Evolutionary conservation across 2,329 filamentous ascomycete genomes (phyloP).

Genomic region (Claviceps sorghi): DNA sequence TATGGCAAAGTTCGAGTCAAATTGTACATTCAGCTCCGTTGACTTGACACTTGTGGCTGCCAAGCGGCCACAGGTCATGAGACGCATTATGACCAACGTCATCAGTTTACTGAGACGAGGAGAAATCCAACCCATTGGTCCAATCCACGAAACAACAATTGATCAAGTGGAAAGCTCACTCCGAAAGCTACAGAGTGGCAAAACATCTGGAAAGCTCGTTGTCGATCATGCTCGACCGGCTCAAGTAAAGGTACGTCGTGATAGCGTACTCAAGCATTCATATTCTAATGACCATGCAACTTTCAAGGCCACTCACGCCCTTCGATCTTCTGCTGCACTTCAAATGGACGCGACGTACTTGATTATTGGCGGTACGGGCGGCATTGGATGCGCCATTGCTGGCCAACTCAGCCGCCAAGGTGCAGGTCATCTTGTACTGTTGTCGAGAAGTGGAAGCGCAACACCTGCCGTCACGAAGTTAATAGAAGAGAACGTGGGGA

Average conservation of each 20-base stretch:
- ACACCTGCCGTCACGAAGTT: slow-evolving; percentile 26
- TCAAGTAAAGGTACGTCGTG: slow-evolving; percentile 22
- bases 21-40: slow-evolving; percentile 31
- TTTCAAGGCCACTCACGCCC: slow-evolving; percentile 11
- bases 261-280: neutral
- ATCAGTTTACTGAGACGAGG: slow-evolving; percentile 20
- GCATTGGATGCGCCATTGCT: slow-evolving; percentile 33
- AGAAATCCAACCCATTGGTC: slow-evolving; percentile 21
- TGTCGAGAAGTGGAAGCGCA: slow-evolving; percentile 31
- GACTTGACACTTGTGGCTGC: slow-evolving; percentile 29
- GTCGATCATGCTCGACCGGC: slow-evolving; percentile 27
- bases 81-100: slow-evolving; percentile 22
- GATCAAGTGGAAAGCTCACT: slow-evolving; percentile 24
- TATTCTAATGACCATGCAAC: neutral
- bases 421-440: slow-evolving; percentile 31
- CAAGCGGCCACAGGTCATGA: slow-evolving; percentile 19
- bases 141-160: slow-evolving; percentile 21
- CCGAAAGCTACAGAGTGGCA: slow-evolving; percentile 21
- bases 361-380: slow-evolving; percentile 36
- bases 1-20: slow-evolving; percentile 32
- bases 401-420: slow-evolving; percentile 34
- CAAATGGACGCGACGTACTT: slow-evolving; percentile 31
- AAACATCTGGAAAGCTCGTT: slow-evolving; percentile 27
- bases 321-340: slow-evolving; percentile 10
- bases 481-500: slow-evolving; percentile 20